phyloP scores from a whole-genome alignment of 1,284 basidiomycete species.

The Phlebopus sp. region DNA sequence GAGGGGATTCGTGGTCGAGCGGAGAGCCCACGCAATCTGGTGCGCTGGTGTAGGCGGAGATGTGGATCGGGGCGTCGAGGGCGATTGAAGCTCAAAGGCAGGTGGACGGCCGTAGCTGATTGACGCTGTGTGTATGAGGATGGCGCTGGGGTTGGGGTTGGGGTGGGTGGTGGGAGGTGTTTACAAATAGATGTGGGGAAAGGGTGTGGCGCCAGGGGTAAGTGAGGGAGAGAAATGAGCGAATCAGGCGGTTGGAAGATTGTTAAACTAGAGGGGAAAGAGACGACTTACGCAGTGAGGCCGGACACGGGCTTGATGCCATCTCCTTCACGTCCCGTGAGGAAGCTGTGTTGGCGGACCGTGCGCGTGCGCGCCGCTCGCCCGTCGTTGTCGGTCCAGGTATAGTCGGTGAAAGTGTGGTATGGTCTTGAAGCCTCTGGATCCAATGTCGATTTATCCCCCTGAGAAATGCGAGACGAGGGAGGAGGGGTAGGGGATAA shows the following conservation, averaged over 20 bases:
- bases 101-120: constrained; percentile 65
- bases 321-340: constrained; percentile 77
- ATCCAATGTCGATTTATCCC: constrained; percentile 32
- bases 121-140: constrained; percentile 66
- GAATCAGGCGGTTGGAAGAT: too few species aligned
- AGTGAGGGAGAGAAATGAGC: background rate
- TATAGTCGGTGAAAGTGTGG: constrained; percentile 60
- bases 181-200: too few species aligned
- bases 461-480: constrained; percentile 25
- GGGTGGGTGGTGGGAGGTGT: too few species aligned
- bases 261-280: background rate
- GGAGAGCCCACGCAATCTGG: constrained; percentile 60
- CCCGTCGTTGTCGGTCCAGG: constrained; percentile 32
- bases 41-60: constrained; percentile 47
- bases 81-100: constrained; percentile 61
- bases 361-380: background rate
- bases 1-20: constrained; percentile 27
- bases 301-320: constrained; percentile 84
- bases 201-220: too few species aligned
- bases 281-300: constrained; percentile 65
- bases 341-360: constrained; percentile 71
- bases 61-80: constrained; percentile 53
- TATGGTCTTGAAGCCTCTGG: constrained; percentile 39
- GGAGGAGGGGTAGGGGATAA: constrained; percentile 63
- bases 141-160: constrained; percentile 46